Evolutionary conservation across 2,329 filamentous ascomycete genomes (phyloP).

Genomic region (Alternaria rosae): DNA sequence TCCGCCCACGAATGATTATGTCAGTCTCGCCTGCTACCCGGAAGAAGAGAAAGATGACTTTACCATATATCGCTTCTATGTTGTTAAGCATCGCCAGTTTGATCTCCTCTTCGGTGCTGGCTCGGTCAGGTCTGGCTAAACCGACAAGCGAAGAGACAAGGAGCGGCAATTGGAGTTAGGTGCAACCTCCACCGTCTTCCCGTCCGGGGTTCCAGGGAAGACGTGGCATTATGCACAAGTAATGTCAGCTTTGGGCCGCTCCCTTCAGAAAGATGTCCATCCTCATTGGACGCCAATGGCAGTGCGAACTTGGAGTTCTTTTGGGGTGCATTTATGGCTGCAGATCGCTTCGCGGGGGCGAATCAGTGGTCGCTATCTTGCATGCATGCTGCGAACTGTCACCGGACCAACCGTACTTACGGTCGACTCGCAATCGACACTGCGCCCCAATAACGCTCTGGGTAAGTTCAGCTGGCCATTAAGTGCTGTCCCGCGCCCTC

Average conservation of each 20-base stretch:
- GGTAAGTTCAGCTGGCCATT: neutral
- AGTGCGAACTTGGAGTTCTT: neutral
- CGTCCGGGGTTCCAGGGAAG: neutral
- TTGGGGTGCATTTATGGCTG: constrained; percentile 7
- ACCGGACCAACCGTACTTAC: constrained; percentile 2
- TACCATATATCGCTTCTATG: constrained; percentile 4
- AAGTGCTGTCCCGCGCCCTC: neutral
- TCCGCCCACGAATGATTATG: constrained; percentile 1
- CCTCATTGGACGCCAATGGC: neutral
- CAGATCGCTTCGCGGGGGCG: constrained; percentile 3
- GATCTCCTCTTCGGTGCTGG: constrained; percentile 7
- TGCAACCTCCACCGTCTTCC: neutral
- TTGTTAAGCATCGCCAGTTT: constrained; percentile 7
- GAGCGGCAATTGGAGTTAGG: neutral
- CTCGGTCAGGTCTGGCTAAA: neutral
- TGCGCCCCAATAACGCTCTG: constrained; percentile 3
- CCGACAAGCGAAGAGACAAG: neutral
- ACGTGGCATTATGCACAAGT: neutral
- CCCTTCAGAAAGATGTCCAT: neutral
- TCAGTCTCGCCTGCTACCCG: constrained; percentile 1
- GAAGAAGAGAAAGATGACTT: neutral
- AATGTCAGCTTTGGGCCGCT: neutral
- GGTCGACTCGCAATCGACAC: neutral
- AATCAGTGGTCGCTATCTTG: neutral
- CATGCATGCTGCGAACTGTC: constrained; percentile 9